These are phyloP conservation scores for Lobulomyces angularis DNA, from an alignment of 192 early-diverging fungal species.

Conservation along the genomic window DNA sequence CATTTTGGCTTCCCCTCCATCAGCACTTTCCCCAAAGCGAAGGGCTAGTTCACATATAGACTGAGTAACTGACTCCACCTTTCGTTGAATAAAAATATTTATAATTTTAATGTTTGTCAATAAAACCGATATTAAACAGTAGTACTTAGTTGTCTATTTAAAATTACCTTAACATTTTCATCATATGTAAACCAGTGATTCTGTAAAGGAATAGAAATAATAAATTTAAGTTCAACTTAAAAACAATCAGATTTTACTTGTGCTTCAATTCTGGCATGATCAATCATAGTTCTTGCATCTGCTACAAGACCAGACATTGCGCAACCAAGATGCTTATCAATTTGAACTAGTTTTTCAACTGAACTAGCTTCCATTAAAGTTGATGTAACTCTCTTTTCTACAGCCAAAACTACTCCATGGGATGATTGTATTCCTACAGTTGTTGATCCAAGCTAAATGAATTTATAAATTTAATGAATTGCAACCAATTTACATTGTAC, in stretches of 20 bases:
- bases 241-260: slow-evolving; percentile 44
- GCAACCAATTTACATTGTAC: slow-evolving; percentile 20
- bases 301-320: slow-evolving; percentile 95
- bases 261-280: slow-evolving; percentile 90
- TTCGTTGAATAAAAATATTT: too few relatives aligned
- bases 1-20: slow-evolving; percentile 95
- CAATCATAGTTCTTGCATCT: slow-evolving; percentile 95
- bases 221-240: slow-evolving; percentile 6
- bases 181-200: slow-evolving; percentile 94
- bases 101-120: too few relatives aligned
- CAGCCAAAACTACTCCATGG: slow-evolving; percentile 85
- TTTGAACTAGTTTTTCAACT: slow-evolving; percentile 97
- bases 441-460: slow-evolving; percentile 75
- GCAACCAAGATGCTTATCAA: slow-evolving; percentile 88
- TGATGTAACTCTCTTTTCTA: slow-evolving; percentile 94
- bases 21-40: slow-evolving; percentile 92
- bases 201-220: slow-evolving; percentile 23
- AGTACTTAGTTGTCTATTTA: too few relatives aligned
- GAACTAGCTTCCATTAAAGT: slow-evolving; percentile 82
- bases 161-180: slow-evolving; percentile 84
- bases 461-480: background rate
- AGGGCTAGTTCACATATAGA: slow-evolving; percentile 95
- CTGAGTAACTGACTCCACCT: slow-evolving; percentile 95
- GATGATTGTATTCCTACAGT: slow-evolving; percentile 95
- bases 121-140: too few relatives aligned